Base-by-base conservation (phyloP, 495 filamentous ascomycete genomes). In the Podospora bellae-mahoneyi region DNA sequence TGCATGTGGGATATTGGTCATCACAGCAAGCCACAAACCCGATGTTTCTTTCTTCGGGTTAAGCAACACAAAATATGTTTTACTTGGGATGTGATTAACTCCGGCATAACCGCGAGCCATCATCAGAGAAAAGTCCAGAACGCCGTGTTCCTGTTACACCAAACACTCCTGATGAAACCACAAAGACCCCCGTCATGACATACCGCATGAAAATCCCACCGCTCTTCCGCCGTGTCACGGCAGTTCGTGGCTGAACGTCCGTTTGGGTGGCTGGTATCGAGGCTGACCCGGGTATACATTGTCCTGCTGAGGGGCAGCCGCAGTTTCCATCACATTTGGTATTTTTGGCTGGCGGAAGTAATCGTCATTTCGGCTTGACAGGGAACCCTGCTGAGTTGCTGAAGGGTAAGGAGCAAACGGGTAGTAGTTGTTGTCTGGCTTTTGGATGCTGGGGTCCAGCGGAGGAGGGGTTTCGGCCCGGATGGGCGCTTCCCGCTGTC, bases 391-490 rank as follows among this genome's bases (percentile, higher is more conserved):
- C 13, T 48, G 9, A 16, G 39, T 10, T 10, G 39, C 15, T 13
- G 39, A 48, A 48, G 9, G 39, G 15, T 48, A 48, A 48, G 39
- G 39, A 48, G 15, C 39, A 48, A 48, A 48, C 9, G 39, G 39
- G 39, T 48, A 48, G 39, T 48, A 48, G 39, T 48, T 48, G 39
- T 48, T 13, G 39, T 48, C 39, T 10, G 39, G n/a, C 55, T 58
- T 26, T 20, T 58, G n/a, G 55, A 20, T 19, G 23, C 6, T 18
- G 28, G 28, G 59, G 59, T 74, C 68, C 30, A 65, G 62, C 7
- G 67, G 66, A 16, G 73, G 73, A 4, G 73, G 73, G 0, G 66
- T 68, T 59, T 73, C 73, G 27, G 73, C 73, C 28, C 71, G 30
- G 16, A 64, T 62, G 0, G 71, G 71, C 10, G 63, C 58, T 58